A percentile compares a stretch with the other conserved stretches of the same genome.
phyloP scores from a whole-genome alignment of 345 rosid genomes.

The Cochlearia excelsa region DNA sequence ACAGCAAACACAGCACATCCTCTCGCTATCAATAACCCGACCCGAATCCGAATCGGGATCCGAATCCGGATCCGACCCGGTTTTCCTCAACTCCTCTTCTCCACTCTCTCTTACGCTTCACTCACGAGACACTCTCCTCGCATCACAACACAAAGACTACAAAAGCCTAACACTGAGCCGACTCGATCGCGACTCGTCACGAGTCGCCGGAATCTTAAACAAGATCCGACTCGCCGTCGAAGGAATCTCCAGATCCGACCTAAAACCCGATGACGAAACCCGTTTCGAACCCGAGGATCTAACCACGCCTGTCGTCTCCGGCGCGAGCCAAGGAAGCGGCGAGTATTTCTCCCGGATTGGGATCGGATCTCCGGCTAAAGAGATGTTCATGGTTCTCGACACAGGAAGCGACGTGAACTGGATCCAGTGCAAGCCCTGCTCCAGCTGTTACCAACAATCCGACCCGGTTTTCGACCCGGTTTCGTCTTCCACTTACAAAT shows the following conservation, averaged over 20 bases:
- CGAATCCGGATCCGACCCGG: conserved; percentile 24
- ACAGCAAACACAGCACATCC: conserved; percentile 44
- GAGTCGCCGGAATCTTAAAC: conserved; percentile 49
- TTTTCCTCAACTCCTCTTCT: conserved; percentile 38
- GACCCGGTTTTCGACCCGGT: conserved; percentile 75
- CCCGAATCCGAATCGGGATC: conserved; percentile 25
- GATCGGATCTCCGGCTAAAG: conserved; percentile 68
- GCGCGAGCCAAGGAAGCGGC: conserved; percentile 77
- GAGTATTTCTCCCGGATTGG: conserved; percentile 89
- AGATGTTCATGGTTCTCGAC: conserved; percentile 62
- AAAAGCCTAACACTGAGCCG: conserved; percentile 53
- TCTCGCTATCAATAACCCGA: conserved; percentile 40
- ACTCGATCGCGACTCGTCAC: conserved; percentile 71
- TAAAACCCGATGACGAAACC: conserved; percentile 44
- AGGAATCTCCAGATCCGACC: conserved; percentile 48
- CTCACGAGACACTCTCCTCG: conserved; percentile 55
- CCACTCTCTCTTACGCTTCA: conserved; percentile 50
- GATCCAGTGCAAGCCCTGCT: conserved; percentile 83
- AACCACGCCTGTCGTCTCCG: conserved; percentile 69
- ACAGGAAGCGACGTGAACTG: conserved; percentile 88
- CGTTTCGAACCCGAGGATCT: conserved; percentile 49
- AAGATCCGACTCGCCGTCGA: conserved; percentile 47
- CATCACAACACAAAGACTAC: conserved; percentile 54
- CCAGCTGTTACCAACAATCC: conserved; percentile 77
- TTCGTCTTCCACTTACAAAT: conserved; percentile 53